Conservation (phyloP, 2,329 filamentous ascomycete genomes). For the Lojkania enalia region DNA sequence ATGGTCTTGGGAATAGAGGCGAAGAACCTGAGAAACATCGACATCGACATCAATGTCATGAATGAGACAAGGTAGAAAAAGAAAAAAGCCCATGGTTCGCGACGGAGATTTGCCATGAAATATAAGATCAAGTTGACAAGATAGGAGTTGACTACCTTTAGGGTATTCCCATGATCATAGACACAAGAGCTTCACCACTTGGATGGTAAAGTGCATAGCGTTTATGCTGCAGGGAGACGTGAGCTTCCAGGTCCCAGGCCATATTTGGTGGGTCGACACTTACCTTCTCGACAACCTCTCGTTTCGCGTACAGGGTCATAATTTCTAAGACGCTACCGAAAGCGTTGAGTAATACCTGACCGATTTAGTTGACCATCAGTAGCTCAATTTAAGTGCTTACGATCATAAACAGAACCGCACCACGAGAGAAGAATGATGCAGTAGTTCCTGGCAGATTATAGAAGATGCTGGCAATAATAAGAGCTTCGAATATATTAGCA, state of each 20-base stretch:
- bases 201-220: constrained; percentile 89
- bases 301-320: constrained; percentile 70
- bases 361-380: constrained; percentile 59
- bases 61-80: constrained; percentile 68
- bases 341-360: constrained; percentile 64
- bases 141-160: constrained; percentile 71
- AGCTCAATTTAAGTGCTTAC: too few relatives aligned
- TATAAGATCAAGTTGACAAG: constrained; percentile 80
- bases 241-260: constrained; percentile 73
- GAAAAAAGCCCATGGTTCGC: constrained; percentile 77
- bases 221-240: too few relatives aligned
- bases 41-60: constrained; percentile 68
- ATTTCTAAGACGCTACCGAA: constrained; percentile 60
- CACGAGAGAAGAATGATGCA: constrained; percentile 57
- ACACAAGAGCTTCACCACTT: constrained; percentile 78
- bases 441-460: constrained; percentile 57
- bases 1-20: constrained; percentile 71
- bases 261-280: too few relatives aligned
- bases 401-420: constrained; percentile 63
- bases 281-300: constrained; percentile 92
- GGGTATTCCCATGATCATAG: constrained; percentile 81
- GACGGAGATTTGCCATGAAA: constrained; percentile 79
- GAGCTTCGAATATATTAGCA: constrained; percentile 69
- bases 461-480: constrained; percentile 66
- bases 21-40: constrained; percentile 79